Base-by-base conservation (phyloP, 2,329 filamentous ascomycete species). In the Claviceps arundinis region DNA sequence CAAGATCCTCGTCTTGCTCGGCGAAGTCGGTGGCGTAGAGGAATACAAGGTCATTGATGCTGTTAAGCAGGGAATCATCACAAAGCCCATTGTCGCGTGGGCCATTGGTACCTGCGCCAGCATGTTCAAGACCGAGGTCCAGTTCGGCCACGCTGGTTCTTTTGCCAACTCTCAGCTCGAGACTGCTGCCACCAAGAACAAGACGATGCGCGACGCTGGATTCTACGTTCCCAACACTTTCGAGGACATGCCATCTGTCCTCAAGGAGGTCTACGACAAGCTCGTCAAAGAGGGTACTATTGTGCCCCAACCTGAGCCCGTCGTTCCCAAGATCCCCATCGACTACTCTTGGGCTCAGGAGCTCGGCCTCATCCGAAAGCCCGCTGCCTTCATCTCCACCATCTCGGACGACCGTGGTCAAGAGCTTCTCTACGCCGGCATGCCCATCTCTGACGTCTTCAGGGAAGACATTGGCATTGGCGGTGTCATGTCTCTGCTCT, bases 371-470 rank as follows among this genome's bases (percentile, higher is more conserved):
- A 93, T 98, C 79, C 91, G 93, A 78, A 98, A 98, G 82, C 93
- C 93, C 60, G 93, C 93, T 71, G 93, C 93, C 62, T 98, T 98
- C 80, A 98, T 98, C 73, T 98, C 93, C 63, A 98, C 93, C 70
- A 98, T 98, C 68, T 96, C 93, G 63, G 93, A 98, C 70, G 93
- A 98, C 77, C 93, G 93, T 89, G 93, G 93, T 60, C 93, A 98
- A 73, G 93, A 98, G 76, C 86, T 98, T 56, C 81, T 98, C 61
- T 98, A 98, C 72, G 93, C 93, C 59, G 93, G 93, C 67, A 95
- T 98, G 88, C 93, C 93, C 67, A 98, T 98, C 67, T 97, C 93
- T n/a, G 93, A 98, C 69, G 93, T 98, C 59, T 98, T 98, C 85
- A 87, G 75, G 71, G 93, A 98, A 78, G 90, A 97, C 63, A 97